A percentile compares a stretch with the other conserved stretches of the same genome.
These are phyloP conservation scores for Russula brevipes DNA, from an alignment of 768 basidiomycete species.

Conservation along the genomic window DNA sequence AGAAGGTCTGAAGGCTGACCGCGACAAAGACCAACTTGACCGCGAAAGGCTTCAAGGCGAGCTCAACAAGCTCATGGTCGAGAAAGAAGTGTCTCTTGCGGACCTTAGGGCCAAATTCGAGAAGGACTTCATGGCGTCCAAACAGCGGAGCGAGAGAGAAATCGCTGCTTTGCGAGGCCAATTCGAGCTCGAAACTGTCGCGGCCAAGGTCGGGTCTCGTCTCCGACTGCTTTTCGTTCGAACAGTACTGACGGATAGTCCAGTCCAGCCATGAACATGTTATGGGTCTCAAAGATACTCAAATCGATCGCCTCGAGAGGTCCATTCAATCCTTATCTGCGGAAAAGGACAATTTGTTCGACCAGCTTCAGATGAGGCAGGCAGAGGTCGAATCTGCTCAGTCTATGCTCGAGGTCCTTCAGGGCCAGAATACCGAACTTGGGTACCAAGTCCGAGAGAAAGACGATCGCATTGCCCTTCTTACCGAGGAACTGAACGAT, in stretches of 20 bases:
- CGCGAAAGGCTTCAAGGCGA: constrained; percentile 55
- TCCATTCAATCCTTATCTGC: constrained; percentile 61
- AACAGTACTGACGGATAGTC: constrained; percentile 17
- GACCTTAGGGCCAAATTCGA: constrained; percentile 65
- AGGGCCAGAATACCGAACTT: constrained; percentile 76
- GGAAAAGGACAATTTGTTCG: constrained; percentile 80
- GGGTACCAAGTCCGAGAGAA: constrained; percentile 83
- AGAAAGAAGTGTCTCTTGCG: constrained; percentile 58
- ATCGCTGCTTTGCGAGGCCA: constrained; percentile 57
- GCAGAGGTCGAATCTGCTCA: constrained; percentile 85
- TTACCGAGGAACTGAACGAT: constrained; percentile 68
- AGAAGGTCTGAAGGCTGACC: constrained; percentile 48
- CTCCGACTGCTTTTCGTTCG: not conserved
- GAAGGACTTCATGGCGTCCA: constrained; percentile 54
- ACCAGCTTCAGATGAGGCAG: constrained; percentile 80
- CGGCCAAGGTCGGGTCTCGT: constrained; percentile 55
- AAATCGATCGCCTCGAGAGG: constrained; percentile 64
- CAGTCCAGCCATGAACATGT: constrained; percentile 71
- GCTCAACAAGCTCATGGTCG: constrained; percentile 52
- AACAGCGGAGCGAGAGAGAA: constrained; percentile 75
- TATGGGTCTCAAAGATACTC: constrained; percentile 50
- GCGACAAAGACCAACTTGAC: constrained; percentile 42
- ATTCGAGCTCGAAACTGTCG: constrained; percentile 69
- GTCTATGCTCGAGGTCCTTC: constrained; percentile 65
- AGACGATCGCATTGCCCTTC: constrained; percentile 61